Percentiles rank a stretch among this genome's conserved stretches.
Conservation (phyloP, 164 flowering plant genomes). For the Chimonanthus salicifolius region DNA sequence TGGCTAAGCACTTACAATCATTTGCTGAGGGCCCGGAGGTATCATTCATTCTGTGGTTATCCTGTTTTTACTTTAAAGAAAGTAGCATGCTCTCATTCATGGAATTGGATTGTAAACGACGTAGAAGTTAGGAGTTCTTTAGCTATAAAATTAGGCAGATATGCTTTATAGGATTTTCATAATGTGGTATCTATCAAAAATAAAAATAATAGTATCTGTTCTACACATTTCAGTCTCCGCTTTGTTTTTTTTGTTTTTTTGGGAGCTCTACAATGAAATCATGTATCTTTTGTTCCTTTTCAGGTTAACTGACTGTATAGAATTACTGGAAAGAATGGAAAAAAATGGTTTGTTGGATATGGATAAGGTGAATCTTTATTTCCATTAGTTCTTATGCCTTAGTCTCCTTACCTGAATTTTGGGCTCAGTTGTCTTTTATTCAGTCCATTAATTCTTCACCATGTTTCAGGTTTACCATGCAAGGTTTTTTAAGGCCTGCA, state of each 20-base stretch:
- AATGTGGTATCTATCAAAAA: not conserved
- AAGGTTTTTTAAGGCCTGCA: conserved; percentile 58
- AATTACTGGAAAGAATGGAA: conserved; percentile 75
- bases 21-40: conserved; percentile 69
- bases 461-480: conserved; percentile 71
- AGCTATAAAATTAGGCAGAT: not conserved
- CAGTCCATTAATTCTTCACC: conserved; percentile 7
- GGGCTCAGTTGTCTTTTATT: not conserved
- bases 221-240: not conserved
- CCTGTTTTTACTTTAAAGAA: conserved; percentile 1
- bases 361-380: conserved; percentile 51
- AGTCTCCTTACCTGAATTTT: not conserved
- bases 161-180: not conserved
- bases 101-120: not conserved
- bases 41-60: conserved; percentile 9
- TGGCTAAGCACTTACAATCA: conserved; percentile 41
- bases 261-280: conserved; percentile 9
- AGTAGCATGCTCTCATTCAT: not conserved
- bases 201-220: not conserved
- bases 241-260: not conserved
- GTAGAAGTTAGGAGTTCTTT: not conserved
- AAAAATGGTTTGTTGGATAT: conserved; percentile 59
- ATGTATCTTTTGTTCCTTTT: conserved; percentile 7
- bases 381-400: not conserved
- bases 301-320: conserved; percentile 69